A percentile compares a stretch with the other conserved stretches of the same genome.
These are phyloP conservation scores for Agrocybe chaxingu DNA, from an alignment of 768 basidiomycete species.

Conservation along the genomic window DNA sequence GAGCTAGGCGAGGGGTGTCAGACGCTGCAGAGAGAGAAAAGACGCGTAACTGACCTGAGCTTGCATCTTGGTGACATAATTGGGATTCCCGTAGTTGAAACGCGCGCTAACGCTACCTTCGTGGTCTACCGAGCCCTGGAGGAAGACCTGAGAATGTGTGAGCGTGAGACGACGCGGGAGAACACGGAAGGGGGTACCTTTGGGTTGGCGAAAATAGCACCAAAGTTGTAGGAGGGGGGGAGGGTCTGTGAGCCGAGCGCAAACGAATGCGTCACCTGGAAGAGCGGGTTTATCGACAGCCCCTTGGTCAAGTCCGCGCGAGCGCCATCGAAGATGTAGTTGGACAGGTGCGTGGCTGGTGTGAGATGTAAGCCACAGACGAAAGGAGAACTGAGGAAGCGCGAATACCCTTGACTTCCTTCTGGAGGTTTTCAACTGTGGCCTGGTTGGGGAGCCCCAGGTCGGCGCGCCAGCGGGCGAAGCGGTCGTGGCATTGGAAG, in stretches of 20 bases:
- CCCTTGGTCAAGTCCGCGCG: constrained; percentile 94
- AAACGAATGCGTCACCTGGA: constrained; percentile 98
- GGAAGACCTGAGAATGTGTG: constrained; percentile 59
- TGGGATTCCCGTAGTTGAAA: constrained; percentile 81
- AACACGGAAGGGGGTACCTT: constrained; percentile 43
- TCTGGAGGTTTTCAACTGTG: constrained; percentile 86
- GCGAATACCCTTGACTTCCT: constrained; percentile 83
- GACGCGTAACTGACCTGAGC: constrained; percentile 64
- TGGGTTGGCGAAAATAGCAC: constrained; percentile 85
- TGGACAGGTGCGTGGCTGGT: constrained; percentile 84
- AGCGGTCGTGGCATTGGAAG: constrained; percentile 58
- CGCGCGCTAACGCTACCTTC: constrained; percentile 88
- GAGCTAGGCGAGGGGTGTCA: constrained; percentile 47
- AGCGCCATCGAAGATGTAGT: constrained; percentile 97
- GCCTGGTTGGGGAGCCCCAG: constrained; percentile 87
- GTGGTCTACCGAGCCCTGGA: constrained; percentile 93
- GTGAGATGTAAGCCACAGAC: constrained; percentile 3
- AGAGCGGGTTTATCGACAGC: constrained; percentile 89
- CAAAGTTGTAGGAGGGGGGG: constrained; percentile 91
- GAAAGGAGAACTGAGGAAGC: not conserved
- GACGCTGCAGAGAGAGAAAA: not conserved
- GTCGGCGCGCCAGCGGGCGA: constrained; percentile 78
- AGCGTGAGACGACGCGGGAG: constrained; percentile 16
- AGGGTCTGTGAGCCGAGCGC: constrained; percentile 82
- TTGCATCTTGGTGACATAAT: constrained; percentile 80